These are phyloP conservation scores for Leccinum variicolor DNA, from an alignment of 768 basidiomycete species.

Conservation along the genomic window DNA sequence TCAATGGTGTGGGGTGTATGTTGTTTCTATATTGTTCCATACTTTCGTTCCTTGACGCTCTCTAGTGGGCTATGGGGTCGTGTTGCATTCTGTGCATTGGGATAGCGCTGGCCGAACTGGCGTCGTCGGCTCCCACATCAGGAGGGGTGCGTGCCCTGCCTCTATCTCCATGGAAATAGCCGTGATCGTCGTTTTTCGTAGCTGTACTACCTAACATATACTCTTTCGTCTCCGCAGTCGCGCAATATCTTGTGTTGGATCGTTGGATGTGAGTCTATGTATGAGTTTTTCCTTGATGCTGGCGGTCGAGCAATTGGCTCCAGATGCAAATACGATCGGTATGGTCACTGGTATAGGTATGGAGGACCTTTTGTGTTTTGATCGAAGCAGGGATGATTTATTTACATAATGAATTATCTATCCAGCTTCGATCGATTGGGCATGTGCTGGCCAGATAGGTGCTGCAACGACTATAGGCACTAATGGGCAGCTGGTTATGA, in stretches of 20 bases:
- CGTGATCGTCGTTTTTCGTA: conserved; percentile 11
- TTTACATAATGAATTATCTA: conserved; percentile 37
- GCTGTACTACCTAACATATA: conserved; percentile 67
- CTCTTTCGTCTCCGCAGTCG: conserved; percentile 49
- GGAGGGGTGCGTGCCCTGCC: conserved; percentile 28
- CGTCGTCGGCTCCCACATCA: conserved; percentile 37
- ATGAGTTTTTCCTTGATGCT: not conserved
- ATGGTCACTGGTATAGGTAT: conserved; percentile 38
- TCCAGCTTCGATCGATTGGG: conserved; percentile 58
- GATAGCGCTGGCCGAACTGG: conserved; percentile 36
- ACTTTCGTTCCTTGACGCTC: not conserved
- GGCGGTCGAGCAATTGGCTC: not conserved
- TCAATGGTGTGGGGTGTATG: conserved; percentile 43
- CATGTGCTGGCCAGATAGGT: conserved; percentile 57
- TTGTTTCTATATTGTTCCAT: not conserved
- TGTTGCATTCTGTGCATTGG: conserved; percentile 36
- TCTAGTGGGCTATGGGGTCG: conserved; percentile 34
- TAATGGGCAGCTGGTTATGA: conserved; percentile 33
- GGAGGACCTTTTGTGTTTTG: not conserved
- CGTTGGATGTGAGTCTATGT: conserved; percentile 50
- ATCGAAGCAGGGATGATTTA: not conserved
- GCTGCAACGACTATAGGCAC: conserved; percentile 59
- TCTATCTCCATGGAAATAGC: not conserved
- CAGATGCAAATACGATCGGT: conserved; percentile 50
- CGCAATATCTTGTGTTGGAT: conserved; percentile 65